Evolutionary conservation across 352 stramenopile genomes (phyloP), one percentile per base, ranked within the genome.

Genomic region (Globisporangium recalcitrans): DNA sequence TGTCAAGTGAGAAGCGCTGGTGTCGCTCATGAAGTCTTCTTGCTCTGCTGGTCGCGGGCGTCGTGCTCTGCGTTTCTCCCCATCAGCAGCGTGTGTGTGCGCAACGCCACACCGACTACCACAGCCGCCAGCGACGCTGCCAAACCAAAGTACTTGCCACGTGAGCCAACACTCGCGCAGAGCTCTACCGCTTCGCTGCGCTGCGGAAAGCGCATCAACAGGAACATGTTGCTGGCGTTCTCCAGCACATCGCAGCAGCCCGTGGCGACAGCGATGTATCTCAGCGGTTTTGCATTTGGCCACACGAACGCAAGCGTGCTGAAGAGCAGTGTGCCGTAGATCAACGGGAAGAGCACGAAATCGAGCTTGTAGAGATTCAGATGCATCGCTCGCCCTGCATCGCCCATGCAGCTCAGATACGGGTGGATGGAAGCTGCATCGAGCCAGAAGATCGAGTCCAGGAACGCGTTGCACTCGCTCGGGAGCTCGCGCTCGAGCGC

Each of bases 341-440:
- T 72, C 29, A 77, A 14, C 26, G 53, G 70, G 55, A 77, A 77
- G 16, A 74, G 29, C 8, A 72, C 42, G 5, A 69, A 31, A 34
- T 74, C 67, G 47, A 74, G 66, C 34, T 62, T 51, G 54, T 77
- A 68, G 26, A 74, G 64, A 6, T 68, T 62, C 22, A 64, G 42
- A 49, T 74, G 67, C 63, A 77, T 60, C 6, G 44, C 40, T 14
- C 63, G 63, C 1, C 70, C 70, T 10, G 58, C 22, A 29, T 19
- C 42, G 40, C 64, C 67, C 60, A 74, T 72, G 58, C 70, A 77
- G 14, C 49, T 24, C 36, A 77, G 46, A 26, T 72, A 51, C 26
- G 55, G 52, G 61, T 77, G 36, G 54, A 76, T 76, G 13, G 27
- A 42, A 4, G 58, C 47, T 4, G 63, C 21, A 4, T 52, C 2